Percentiles rank a stretch among this genome's conserved stretches.
phyloP scores from a whole-genome alignment of 768 basidiomycete species.

The Naganishia antarctica region DNA sequence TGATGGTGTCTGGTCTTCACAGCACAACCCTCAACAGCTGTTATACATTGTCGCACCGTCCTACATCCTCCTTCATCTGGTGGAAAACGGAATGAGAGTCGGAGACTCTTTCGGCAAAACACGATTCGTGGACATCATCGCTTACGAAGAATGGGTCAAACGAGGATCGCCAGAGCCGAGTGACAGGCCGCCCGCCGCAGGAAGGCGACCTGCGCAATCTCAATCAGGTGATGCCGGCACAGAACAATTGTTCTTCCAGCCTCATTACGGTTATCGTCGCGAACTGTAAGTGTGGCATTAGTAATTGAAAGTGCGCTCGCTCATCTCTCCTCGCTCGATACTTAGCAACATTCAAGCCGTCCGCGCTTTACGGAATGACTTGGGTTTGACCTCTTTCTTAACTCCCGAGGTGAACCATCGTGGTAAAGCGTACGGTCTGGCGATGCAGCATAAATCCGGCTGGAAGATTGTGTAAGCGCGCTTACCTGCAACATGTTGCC shows the following conservation, averaged over 20 bases:
- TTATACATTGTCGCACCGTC: slow-evolving; percentile 61
- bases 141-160: slow-evolving; percentile 18
- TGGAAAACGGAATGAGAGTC: slow-evolving; percentile 52
- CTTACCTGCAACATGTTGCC: too few relatives aligned
- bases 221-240: neutral
- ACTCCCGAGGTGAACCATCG: slow-evolving; percentile 73
- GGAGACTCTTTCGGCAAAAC: slow-evolving; percentile 20
- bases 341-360: slow-evolving; percentile 5
- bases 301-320: neutral
- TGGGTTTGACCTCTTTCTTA: slow-evolving; percentile 60
- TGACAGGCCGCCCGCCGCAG: neutral
- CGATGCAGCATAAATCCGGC: slow-evolving; percentile 63
- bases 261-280: slow-evolving; percentile 26
- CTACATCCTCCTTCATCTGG: slow-evolving; percentile 51
- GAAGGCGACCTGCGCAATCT: slow-evolving; percentile 11
- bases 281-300: neutral
- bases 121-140: slow-evolving; percentile 25
- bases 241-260: slow-evolving; percentile 27
- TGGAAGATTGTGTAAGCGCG: slow-evolving; percentile 77
- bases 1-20: neutral
- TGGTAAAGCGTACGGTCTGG: slow-evolving; percentile 65
- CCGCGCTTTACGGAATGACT: slow-evolving; percentile 13
- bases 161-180: neutral
- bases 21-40: slow-evolving; percentile 64
- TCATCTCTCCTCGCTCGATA: too few relatives aligned